These are phyloP conservation scores for Chaetomidium leptoderma DNA, from an alignment of 495 filamentous ascomycete species.

Conservation along the genomic window DNA sequence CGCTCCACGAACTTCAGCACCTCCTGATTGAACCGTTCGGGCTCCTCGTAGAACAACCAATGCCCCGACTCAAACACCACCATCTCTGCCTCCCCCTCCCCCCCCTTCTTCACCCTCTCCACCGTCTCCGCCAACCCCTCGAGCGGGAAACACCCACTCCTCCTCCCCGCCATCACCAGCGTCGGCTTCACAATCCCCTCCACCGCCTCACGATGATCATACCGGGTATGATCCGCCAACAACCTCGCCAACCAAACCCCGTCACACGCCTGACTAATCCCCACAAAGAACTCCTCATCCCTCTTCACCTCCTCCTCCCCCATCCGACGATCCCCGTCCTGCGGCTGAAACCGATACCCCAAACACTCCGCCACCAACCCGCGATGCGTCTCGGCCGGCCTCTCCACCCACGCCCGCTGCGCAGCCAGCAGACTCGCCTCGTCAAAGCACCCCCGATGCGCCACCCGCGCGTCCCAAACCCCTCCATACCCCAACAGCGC, in stretches of 20 bases:
- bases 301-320: conserved; percentile 17
- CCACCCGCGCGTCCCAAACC: conserved; percentile 29
- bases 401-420: conserved; percentile 34
- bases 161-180: conserved; percentile 39
- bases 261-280: conserved; percentile 36
- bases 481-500: conserved; percentile 15
- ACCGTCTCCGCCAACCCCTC: conserved; percentile 41
- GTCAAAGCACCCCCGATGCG: conserved; percentile 38
- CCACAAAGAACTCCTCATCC: conserved; percentile 42
- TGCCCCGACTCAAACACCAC: conserved; percentile 40
- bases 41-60: conserved; percentile 48
- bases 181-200: conserved; percentile 29
- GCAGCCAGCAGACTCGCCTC: conserved; percentile 33
- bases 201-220: conserved; percentile 46
- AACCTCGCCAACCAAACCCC: conserved; percentile 40
- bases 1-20: conserved; percentile 32
- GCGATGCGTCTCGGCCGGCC: conserved; percentile 25
- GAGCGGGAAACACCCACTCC: conserved; percentile 44
- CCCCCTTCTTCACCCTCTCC: conserved; percentile 23
- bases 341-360: conserved; percentile 34
- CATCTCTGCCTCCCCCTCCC: conserved; percentile 25
- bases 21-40: conserved; percentile 38
- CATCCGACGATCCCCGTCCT: conserved; percentile 11
- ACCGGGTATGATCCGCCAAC: conserved; percentile 45
- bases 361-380: conserved; percentile 40